phyloP scores from a whole-genome alignment of 2,329 filamentous ascomycete genomes.

The Bipolaris victoriae region DNA sequence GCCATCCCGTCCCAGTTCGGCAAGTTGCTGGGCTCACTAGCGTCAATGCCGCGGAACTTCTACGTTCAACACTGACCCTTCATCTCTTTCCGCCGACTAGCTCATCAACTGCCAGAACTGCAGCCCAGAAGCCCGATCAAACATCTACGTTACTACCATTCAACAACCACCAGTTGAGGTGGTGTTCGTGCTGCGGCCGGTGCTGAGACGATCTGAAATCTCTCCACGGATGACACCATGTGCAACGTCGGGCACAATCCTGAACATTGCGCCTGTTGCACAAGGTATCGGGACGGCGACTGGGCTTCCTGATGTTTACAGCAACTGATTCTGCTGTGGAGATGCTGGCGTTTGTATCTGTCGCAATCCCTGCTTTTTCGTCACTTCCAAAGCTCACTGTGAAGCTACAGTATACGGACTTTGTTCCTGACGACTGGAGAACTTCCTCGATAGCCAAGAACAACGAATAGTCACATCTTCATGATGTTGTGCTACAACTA shows the following conservation, averaged over 20 bases:
- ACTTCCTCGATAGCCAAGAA: slow-evolving; percentile 19
- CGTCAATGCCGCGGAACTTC: slow-evolving; percentile 3
- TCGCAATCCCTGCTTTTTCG: slow-evolving; percentile 17
- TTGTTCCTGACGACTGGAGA: slow-evolving; percentile 23
- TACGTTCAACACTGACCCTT: slow-evolving; percentile 6
- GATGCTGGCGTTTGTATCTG: background rate
- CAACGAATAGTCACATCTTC: slow-evolving; percentile 42
- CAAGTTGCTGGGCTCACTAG: slow-evolving; percentile 7
- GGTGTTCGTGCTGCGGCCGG: slow-evolving; percentile 18
- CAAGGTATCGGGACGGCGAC: slow-evolving; percentile 7
- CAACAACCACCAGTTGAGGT: slow-evolving; percentile 19
- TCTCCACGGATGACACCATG: slow-evolving; percentile 17
- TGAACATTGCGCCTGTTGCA: slow-evolving; percentile 14
- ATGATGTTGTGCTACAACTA: slow-evolving; percentile 36
- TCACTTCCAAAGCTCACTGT: slow-evolving; percentile 11
- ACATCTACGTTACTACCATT: slow-evolving; percentile 25
- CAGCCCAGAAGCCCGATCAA: slow-evolving; percentile 10
- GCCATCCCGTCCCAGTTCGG: slow-evolving; percentile 8
- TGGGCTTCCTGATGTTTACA: slow-evolving; percentile 3
- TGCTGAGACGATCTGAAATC: slow-evolving; percentile 30
- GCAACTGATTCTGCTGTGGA: background rate
- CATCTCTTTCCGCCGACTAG: background rate
- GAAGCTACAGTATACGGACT: slow-evolving; percentile 18
- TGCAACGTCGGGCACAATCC: slow-evolving; percentile 30
- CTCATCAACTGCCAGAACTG: slow-evolving; percentile 1